phyloP scores from a whole-genome alignment of 2,329 filamentous ascomycete species.

The Colletotrichum caudatum region DNA sequence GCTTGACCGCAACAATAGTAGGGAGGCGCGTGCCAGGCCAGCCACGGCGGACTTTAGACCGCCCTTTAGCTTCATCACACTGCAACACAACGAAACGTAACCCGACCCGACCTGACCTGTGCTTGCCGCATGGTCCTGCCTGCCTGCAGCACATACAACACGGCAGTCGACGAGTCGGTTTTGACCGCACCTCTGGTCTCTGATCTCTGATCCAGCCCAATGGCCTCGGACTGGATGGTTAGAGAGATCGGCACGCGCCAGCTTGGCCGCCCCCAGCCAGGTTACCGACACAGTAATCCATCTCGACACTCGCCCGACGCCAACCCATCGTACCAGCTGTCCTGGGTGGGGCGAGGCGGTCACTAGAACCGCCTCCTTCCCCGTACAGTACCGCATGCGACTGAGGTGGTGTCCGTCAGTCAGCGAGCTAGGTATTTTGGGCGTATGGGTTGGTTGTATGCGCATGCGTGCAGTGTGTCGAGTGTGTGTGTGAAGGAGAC shows the following conservation, averaged over 20 bases:
- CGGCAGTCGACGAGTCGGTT: conserved; percentile 1
- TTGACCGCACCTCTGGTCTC: conserved; percentile 31
- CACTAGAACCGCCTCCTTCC: conserved; percentile 35
- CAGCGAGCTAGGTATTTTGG: conserved; percentile 30
- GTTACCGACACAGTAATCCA: conserved; percentile 4
- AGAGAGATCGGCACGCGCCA: conserved; percentile 38
- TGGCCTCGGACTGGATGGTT: conserved; percentile 38
- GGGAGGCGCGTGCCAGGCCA: conserved; percentile 39
- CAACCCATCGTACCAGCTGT: conserved; percentile 24
- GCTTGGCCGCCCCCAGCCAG: conserved; percentile 13
- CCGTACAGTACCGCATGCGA: conserved; percentile 17
- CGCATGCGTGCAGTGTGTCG: neutral
- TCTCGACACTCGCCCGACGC: conserved; percentile 4
- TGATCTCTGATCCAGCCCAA: conserved; percentile 19
- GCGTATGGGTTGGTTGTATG: conserved; percentile 3
- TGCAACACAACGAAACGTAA: neutral
- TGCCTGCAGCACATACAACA: neutral
- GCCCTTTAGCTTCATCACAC: conserved; percentile 7
- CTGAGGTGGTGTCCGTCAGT: conserved; percentile 29
- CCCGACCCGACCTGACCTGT: neutral
- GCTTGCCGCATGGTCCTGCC: neutral
- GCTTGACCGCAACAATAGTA: conserved; percentile 41
- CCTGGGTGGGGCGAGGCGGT: conserved; percentile 37
- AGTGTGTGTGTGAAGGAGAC: conserved; percentile 1
- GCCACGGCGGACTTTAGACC: conserved; percentile 6